Percentiles rank a stretch among this genome's conserved stretches.
phyloP scores from a whole-genome alignment of 2,329 filamentous ascomycete genomes.

The Tolypocladium ophioglossoides region DNA sequence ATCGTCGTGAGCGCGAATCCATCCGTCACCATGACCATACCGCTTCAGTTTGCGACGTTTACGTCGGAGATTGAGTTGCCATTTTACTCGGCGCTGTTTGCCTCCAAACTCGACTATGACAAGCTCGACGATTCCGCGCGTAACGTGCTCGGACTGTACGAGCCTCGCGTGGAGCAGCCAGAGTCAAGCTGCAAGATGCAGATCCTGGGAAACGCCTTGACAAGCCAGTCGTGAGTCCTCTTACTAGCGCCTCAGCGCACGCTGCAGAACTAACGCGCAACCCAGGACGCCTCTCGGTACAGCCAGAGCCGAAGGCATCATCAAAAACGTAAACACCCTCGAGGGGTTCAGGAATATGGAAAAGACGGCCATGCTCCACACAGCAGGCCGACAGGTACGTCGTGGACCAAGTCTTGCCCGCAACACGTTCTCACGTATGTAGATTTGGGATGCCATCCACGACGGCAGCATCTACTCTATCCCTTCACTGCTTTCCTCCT shows the following conservation, averaged over 20 bases:
- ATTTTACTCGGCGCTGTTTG: slow-evolving; percentile 88
- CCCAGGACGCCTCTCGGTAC: slow-evolving; percentile 56
- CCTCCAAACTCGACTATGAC: slow-evolving; percentile 91
- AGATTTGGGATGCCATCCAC: slow-evolving; percentile 97
- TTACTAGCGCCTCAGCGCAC: background rate
- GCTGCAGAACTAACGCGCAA: slow-evolving; percentile 14
- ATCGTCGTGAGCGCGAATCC: background rate
- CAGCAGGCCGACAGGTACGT: slow-evolving; percentile 65
- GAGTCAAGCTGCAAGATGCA: slow-evolving; percentile 81
- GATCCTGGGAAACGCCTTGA: slow-evolving; percentile 77
- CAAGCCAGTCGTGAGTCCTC: slow-evolving; percentile 62
- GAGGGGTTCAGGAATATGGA: slow-evolving; percentile 85
- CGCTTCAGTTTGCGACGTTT: slow-evolving; percentile 72
- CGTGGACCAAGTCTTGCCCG: background rate
- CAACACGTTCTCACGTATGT: slow-evolving; percentile 9
- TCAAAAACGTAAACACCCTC: slow-evolving; percentile 92
- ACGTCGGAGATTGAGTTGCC: slow-evolving; percentile 89
- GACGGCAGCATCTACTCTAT: slow-evolving; percentile 95
- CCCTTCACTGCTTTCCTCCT: slow-evolving; percentile 82
- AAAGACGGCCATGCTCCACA: slow-evolving; percentile 66
- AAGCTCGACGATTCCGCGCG: slow-evolving; percentile 91
- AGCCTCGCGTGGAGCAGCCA: slow-evolving; percentile 64
- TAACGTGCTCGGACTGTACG: slow-evolving; percentile 78
- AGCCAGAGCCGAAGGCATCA: slow-evolving; percentile 82
- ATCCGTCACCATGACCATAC: slow-evolving; percentile 34